phyloP scores from a whole-genome alignment of 768 basidiomycete genomes.

The Strobilomyces dryophilus region DNA sequence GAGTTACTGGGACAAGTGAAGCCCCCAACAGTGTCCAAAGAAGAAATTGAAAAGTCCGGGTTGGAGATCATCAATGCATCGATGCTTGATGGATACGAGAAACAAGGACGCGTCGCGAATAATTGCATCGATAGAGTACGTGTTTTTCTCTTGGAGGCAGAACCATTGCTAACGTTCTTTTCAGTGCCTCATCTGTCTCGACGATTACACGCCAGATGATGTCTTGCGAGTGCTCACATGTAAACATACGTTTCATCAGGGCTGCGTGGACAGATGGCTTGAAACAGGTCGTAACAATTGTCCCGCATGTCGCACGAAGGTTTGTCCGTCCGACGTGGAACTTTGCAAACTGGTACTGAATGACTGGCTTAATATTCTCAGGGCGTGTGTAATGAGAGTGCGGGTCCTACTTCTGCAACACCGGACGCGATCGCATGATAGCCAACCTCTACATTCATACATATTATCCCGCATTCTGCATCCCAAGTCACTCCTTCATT shows the following conservation, averaged over 20 bases:
- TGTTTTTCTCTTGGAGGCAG: slow-evolving; percentile 4
- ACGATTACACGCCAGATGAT: slow-evolving; percentile 77
- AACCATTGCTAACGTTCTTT: neutral
- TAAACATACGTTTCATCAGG: slow-evolving; percentile 86
- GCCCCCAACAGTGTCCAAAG: slow-evolving; percentile 75
- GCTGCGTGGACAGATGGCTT: slow-evolving; percentile 87
- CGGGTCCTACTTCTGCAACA: slow-evolving; percentile 6
- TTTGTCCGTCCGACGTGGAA: slow-evolving; percentile 27
- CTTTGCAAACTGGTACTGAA: neutral
- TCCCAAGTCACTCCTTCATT: slow-evolving; percentile 16
- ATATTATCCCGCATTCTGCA: slow-evolving; percentile 1
- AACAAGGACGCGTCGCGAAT: slow-evolving; percentile 59
- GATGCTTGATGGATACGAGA: slow-evolving; percentile 48
- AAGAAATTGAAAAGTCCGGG: slow-evolving; percentile 83
- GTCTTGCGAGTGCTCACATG: slow-evolving; percentile 79
- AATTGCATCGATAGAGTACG: slow-evolving; percentile 79
- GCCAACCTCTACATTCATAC: neutral
- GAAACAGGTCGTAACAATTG: slow-evolving; percentile 85
- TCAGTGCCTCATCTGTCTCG: slow-evolving; percentile 82
- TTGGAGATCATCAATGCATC: slow-evolving; percentile 66
- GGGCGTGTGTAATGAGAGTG: slow-evolving; percentile 25
- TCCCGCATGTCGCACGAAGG: slow-evolving; percentile 83
- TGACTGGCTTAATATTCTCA: neutral
- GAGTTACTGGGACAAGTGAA: slow-evolving; percentile 81
- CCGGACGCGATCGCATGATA: slow-evolving; percentile 5